Base-by-base conservation (phyloP, 176 grass and related monocot genomes). In the Poa pratensis region DNA sequence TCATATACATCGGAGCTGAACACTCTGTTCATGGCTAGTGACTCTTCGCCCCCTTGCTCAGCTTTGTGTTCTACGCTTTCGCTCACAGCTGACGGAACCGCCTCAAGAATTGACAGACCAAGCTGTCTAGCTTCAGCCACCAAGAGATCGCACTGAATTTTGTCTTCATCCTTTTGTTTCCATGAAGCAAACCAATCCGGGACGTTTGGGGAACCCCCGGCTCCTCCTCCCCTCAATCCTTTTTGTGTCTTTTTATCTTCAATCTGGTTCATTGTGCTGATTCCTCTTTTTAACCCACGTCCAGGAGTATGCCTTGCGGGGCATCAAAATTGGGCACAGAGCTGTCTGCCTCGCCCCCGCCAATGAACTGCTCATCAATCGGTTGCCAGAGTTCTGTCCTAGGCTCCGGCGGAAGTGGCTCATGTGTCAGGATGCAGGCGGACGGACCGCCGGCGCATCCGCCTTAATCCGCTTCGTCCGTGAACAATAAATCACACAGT, bases 171-270 rank as follows among this genome's bases (percentile, higher is more conserved):
- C 2, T 23, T 23, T 23, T 59, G 55, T 0, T 59, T 11, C 55
- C 55, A 59, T 11, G 55, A 59, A 1, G n/a, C 20, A 59, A 59
- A 59, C 55, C 55, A 59, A 0, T 59, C 3, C 3, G 55, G 55
- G 3, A 59, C 55, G 3, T 1, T 11, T n/a, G 55, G 55, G 9
- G 4, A 59, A 59, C 55, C 55, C 5, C 55, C 55, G 4, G 55
- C 55, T 59, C 55, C 55, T 23, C 55, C 55, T 59, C 55, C 55
- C n/a, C 55, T 59, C 55, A 59, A 59, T 59, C 55, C 55, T 59
- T 23, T 59, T 59, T n/a, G 10, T 0, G 20, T 3, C 7, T 4
- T 59, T 23, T 59, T 59, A n/a, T 23, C n/a, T 23, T 11, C 55
- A 23, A 8, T 0, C 9, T 23, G 8, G 20, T 23, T 23, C n/a